phyloP scores from a whole-genome alignment of 2,329 filamentous ascomycete genomes.

The Balansia obtecta region DNA sequence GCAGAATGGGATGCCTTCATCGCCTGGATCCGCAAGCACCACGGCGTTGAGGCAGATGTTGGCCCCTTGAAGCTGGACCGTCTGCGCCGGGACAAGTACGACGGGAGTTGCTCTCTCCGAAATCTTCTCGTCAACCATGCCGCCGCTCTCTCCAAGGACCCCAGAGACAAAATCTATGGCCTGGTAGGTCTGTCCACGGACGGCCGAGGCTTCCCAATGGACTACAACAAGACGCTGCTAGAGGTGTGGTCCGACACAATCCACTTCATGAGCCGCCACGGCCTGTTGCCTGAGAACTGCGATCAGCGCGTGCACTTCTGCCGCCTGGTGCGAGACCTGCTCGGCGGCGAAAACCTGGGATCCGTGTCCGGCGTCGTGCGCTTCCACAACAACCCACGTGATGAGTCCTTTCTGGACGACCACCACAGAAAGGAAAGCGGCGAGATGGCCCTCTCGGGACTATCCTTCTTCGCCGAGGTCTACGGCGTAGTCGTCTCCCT shows the following conservation, averaged over 20 bases:
- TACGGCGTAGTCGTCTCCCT: conserved; percentile 6
- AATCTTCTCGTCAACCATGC: conserved; percentile 7
- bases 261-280: conserved; percentile 9
- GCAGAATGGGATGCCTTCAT: conserved; percentile 7
- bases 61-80: conserved; percentile 6
- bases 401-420: conserved; percentile 2
- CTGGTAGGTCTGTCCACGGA: conserved; percentile 12
- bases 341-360: conserved; percentile 6
- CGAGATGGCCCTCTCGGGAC: conserved; percentile 5
- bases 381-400: neutral
- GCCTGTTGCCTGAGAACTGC: conserved; percentile 2
- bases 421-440: neutral
- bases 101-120: conserved; percentile 7
- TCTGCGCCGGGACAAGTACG: conserved; percentile 7
- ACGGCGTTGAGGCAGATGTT: neutral
- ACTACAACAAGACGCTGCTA: conserved; percentile 13
- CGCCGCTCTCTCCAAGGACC: conserved; percentile 8
- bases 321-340: conserved; percentile 4
- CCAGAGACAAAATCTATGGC: conserved; percentile 16
- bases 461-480: conserved; percentile 4
- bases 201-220: conserved; percentile 9
- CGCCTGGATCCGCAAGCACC: conserved; percentile 5
- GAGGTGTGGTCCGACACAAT: conserved; percentile 14
- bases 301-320: conserved; percentile 5
- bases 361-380: conserved; percentile 7